Base-by-base conservation (phyloP, 768 basidiomycete species). In the Pleurotus ostreatus region DNA sequence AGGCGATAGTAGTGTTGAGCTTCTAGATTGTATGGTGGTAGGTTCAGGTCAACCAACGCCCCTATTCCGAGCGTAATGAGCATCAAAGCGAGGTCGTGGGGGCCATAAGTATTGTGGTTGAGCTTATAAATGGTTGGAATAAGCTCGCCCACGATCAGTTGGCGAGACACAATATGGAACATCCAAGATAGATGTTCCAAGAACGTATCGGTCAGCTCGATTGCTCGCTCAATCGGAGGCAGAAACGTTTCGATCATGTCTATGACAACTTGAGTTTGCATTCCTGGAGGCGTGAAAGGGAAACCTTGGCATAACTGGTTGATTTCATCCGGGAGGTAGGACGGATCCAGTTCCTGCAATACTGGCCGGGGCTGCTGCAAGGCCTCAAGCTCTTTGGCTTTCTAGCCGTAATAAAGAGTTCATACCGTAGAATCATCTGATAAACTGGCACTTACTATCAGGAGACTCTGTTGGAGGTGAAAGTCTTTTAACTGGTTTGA, bases 1-100 rank as follows among this genome's bases (percentile, higher is more conserved):
- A 82, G 69, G 30, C 70, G 71, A 58, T 79, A 75, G 61, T 80
- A 81, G 63, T 80, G 78, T 47, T 79, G 79, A 6, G 78, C 78
- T 59, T 81, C 79, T n/a, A 74, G 63, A 59, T 75, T 79, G 56
- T 77, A 79, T 1, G 80, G 75, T 41, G 71, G 70, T 46, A 78
- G 65, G 37, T 70, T 62, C 18, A 78, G 71, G 60, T 82, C 79
- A 2, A 81, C 72, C 13, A 81, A 65, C 7, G 74, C 75, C 4
- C 80, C 80, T 46, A 82, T 71, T 9, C 74, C 78, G 11, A 81
- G 66, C 22, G 78, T 72, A 34, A 77, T 69, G 16, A 81, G 70
- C 56, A 81, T 63, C 44, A 81, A 60, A 13, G 79, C 74, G 18
- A 81, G 71, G 55, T 82, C 80, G 59, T 81, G 80, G 25, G 78